Conservation (phyloP, 768 basidiomycete genomes). For the Tulasnella sp. region DNA sequence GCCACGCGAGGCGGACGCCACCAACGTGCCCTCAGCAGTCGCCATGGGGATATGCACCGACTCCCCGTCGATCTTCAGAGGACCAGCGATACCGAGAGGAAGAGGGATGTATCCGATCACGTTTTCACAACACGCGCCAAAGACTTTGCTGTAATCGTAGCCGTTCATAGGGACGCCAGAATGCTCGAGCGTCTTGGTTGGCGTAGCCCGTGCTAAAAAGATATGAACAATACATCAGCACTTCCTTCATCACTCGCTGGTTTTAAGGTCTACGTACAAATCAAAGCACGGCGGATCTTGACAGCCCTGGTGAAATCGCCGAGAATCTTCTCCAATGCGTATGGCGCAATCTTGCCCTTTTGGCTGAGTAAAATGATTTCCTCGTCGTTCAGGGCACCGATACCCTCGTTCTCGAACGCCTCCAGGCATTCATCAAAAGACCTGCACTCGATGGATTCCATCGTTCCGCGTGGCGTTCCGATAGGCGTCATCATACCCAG, state of each 20-base stretch:
- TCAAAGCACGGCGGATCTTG: slow-evolving; percentile 67
- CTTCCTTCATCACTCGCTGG: neutral
- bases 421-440: slow-evolving; percentile 66
- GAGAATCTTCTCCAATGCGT: slow-evolving; percentile 90
- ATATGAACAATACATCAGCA: slow-evolving; percentile 14
- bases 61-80: slow-evolving; percentile 77
- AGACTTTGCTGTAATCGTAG: slow-evolving; percentile 89
- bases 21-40: slow-evolving; percentile 97
- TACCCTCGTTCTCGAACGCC: slow-evolving; percentile 62
- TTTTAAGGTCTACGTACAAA: slow-evolving; percentile 45
- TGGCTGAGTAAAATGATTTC: slow-evolving; percentile 81
- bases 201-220: slow-evolving; percentile 61
- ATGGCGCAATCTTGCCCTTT: slow-evolving; percentile 87
- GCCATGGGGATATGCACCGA: slow-evolving; percentile 94
- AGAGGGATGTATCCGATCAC: slow-evolving; percentile 95
- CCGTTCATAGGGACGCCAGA: slow-evolving; percentile 70
- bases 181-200: slow-evolving; percentile 68
- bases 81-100: slow-evolving; percentile 93
- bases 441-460: slow-evolving; percentile 26
- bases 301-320: slow-evolving; percentile 83
- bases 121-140: slow-evolving; percentile 98
- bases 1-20: slow-evolving; percentile 92
- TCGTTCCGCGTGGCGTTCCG: slow-evolving; percentile 11
- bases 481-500: neutral
- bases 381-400: slow-evolving; percentile 69